Percentiles rank a stretch among this genome's conserved stretches.
These are phyloP conservation scores for Mortierella sp. DNA, from an alignment of 371 early-diverging fungal genomes.

Conservation along the genomic window DNA sequence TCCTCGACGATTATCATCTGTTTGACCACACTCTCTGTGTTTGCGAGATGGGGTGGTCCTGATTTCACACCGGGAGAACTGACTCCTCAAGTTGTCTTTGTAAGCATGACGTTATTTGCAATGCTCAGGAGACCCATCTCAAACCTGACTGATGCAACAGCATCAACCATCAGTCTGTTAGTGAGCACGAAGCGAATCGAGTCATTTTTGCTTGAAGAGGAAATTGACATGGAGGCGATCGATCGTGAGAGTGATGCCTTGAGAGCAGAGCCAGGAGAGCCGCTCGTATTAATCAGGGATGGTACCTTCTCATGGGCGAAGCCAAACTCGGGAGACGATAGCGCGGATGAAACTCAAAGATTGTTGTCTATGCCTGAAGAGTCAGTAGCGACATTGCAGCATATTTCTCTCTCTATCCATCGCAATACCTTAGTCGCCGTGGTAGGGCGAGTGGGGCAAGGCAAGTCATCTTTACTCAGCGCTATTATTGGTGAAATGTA, in stretches of 20 bases:
- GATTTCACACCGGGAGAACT: constrained; percentile 21
- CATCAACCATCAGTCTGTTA: constrained; percentile 2
- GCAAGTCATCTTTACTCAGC: constrained; percentile 86
- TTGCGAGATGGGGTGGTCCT: constrained; percentile 30
- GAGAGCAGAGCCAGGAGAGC: not conserved
- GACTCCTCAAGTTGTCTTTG: constrained; percentile 27
- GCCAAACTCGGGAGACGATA: not conserved
- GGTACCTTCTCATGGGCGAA: constrained; percentile 69
- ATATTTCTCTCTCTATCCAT: constrained; percentile 72
- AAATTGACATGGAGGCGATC: constrained; percentile 8
- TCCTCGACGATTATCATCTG: constrained; percentile 15
- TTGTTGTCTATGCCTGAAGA: constrained; percentile 8
- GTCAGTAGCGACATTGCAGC: constrained; percentile 70
- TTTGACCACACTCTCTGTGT: constrained; percentile 26
- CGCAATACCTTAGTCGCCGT: constrained; percentile 77
- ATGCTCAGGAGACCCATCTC: constrained; percentile 36
- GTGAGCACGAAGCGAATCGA: constrained; percentile 23
- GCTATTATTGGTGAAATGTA: constrained; percentile 91
- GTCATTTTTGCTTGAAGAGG: constrained; percentile 26
- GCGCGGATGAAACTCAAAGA: constrained; percentile 21
- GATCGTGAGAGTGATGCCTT: not conserved
- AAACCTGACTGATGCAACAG: constrained; percentile 9
- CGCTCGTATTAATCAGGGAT: constrained; percentile 22
- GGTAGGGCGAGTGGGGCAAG: constrained; percentile 89
- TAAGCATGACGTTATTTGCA: constrained; percentile 26